Evolutionary conservation across 192 early-diverging fungal species (phyloP), one percentile per base, ranked within the genome.

Genomic region (Chytriomyces sp.): DNA sequence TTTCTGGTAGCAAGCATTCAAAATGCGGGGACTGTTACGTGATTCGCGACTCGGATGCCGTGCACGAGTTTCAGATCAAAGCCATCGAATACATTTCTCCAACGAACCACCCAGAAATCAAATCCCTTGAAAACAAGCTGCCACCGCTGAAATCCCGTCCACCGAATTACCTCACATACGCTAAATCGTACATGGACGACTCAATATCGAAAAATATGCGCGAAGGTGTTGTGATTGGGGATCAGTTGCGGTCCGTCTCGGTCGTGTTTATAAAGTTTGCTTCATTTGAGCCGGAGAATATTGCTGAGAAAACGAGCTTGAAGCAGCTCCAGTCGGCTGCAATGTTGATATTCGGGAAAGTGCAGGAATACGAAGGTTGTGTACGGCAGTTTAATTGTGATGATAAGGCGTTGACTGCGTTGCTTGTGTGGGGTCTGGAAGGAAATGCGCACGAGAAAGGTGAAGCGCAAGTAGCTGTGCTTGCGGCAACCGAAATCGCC

Each of bases 361-460:
- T 64, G 18, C 65, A 35, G 13, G 44, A 48, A 18, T 48, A 72
- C 59, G 61, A 57, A 8, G 77, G 77, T 7, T 64, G 50, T 24
- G 20, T 70, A n/a, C 77, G 77, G 6, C 77, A 78, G 46, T 68
- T 78, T 47, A 72, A 70, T 57, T 78, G 67, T 26, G 77, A 78
- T 48, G 77, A 78, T 28, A 78, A 78, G 60, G 7, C 69, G 7
- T 45, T 78, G 23, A 78, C 69, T 3, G 77, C 77, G 24, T 64
- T 78, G 61, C 23, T 72, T 6, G 43, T 70, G 6, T 78, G 68
- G 69, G 77, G 77, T 11, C 26, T 78, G 16, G 44, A 70, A 26
- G 77, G 77, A 16, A 35, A 47, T 0, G 45, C 77, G 2, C 77
- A 78, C 47, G 77, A 78, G 64, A 70, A 62, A 49, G 67, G 76